Percentiles rank a stretch among this genome's conserved stretches.
Evolutionary conservation across 2,329 filamentous ascomycete genomes (phyloP).

Genomic region (Aspergillus terreus): DNA sequence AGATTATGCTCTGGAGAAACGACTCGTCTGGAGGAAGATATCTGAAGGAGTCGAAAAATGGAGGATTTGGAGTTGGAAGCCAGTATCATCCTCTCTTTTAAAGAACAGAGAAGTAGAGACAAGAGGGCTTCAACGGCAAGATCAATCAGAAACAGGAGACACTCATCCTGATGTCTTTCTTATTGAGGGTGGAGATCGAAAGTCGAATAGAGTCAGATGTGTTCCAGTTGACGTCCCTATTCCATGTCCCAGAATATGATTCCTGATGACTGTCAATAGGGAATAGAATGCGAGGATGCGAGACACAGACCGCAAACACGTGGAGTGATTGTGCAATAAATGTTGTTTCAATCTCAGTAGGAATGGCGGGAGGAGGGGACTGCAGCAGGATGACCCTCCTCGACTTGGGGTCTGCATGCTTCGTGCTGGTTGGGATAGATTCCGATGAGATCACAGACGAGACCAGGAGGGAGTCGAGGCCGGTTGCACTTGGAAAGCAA

Average conservation of each 20-base stretch:
- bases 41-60: background rate
- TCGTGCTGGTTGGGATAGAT: background rate
- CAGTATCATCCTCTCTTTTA: constrained; percentile 8
- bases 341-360: no score
- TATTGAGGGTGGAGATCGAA: constrained; percentile 5
- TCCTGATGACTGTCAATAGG: no score
- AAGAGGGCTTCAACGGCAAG: background rate
- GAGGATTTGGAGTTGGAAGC: background rate
- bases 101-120: background rate
- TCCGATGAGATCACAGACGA: background rate
- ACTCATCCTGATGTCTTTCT: constrained; percentile 6
- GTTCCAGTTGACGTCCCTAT: constrained; percentile 5
- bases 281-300: no score
- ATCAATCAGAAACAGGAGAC: constrained; percentile 7
- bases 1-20: background rate
- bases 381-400: background rate
- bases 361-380: no score
- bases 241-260: background rate
- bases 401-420: background rate
- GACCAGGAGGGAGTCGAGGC: no score
- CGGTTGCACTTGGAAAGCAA: background rate
- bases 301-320: no score
- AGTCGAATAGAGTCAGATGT: background rate
- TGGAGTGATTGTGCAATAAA: no score
- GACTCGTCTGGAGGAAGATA: no score